Percentiles rank a stretch among this genome's conserved stretches.
These are phyloP conservation scores for Colletotrichum somersetense DNA, from an alignment of 2,329 filamentous ascomycete species.

Conservation along the genomic window DNA sequence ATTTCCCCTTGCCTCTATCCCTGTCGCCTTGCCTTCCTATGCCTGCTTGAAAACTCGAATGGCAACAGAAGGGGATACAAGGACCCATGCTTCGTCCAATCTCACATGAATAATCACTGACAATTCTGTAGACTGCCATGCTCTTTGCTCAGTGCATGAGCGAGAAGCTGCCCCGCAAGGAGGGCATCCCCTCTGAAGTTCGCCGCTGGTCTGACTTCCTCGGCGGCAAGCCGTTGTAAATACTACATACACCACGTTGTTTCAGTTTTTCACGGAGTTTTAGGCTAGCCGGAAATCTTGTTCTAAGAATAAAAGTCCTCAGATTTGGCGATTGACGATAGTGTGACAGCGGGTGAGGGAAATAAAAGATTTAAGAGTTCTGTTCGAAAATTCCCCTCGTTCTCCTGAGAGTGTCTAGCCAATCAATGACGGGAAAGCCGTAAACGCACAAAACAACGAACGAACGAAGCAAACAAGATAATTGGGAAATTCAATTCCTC, in stretches of 20 bases:
- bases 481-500: not conserved
- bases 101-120: constrained; percentile 47
- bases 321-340: constrained; percentile 14
- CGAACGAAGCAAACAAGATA: not conserved
- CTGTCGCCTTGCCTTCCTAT: not conserved
- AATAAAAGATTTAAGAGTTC: not conserved
- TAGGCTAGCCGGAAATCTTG: constrained; percentile 22
- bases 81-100: not conserved
- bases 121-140: constrained; percentile 79
- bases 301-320: constrained; percentile 16
- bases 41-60: not conserved
- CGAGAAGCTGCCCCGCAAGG: constrained; percentile 89
- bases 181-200: constrained; percentile 92
- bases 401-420: too few species aligned
- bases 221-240: constrained; percentile 83
- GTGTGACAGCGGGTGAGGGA: not conserved
- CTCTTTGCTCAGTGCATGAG: constrained; percentile 98
- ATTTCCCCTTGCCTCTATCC: not conserved
- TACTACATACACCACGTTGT: constrained; percentile 2
- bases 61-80: too few species aligned
- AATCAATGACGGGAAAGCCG: too few species aligned
- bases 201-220: constrained; percentile 96
- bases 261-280: constrained; percentile 15
- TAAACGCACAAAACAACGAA: not conserved
- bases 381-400: too few species aligned